Conservation (phyloP, 768 basidiomycete species). For the Suillus spraguei region DNA sequence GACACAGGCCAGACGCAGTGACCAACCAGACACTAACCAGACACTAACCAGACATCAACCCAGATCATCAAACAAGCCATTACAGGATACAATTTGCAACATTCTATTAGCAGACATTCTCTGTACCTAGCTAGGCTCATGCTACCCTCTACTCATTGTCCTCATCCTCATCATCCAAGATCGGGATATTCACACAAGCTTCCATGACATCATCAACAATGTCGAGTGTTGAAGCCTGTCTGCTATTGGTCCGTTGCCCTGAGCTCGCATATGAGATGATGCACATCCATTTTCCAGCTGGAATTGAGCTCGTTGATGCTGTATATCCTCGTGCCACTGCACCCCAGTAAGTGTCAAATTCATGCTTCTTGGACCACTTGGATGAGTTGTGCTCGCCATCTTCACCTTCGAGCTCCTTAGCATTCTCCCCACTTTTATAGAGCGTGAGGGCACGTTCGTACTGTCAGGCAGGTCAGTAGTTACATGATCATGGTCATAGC, state of each 20-base stretch:
- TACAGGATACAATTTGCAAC: constrained; percentile 1
- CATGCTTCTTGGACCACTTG: constrained; percentile 1
- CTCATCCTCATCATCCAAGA: background rate
- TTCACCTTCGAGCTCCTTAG: background rate
- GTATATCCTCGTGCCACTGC: constrained; percentile 1
- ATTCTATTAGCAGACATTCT: constrained; percentile 1
- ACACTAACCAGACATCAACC: background rate
- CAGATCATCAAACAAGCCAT: background rate
- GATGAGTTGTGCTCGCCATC: background rate
- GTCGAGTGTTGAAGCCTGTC: background rate
- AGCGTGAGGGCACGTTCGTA: constrained; percentile 9
- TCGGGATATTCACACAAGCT: background rate
- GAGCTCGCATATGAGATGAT: constrained; percentile 1
- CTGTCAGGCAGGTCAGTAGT: constrained; percentile 2
- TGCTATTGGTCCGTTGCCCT: background rate
- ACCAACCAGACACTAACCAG: constrained; percentile 2
- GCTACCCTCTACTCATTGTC: background rate
- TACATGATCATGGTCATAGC: background rate
- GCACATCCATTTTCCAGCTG: constrained; percentile 6
- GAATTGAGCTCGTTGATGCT: constrained; percentile 3
- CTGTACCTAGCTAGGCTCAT: constrained; percentile 2
- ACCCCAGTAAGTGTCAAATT: constrained; percentile 9
- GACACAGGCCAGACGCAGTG: constrained; percentile 1
- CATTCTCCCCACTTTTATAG: constrained; percentile 10
- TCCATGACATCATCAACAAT: constrained; percentile 1